These are phyloP conservation scores for Salix caprea DNA, from an alignment of 345 rosid species.

Conservation along the genomic window DNA sequence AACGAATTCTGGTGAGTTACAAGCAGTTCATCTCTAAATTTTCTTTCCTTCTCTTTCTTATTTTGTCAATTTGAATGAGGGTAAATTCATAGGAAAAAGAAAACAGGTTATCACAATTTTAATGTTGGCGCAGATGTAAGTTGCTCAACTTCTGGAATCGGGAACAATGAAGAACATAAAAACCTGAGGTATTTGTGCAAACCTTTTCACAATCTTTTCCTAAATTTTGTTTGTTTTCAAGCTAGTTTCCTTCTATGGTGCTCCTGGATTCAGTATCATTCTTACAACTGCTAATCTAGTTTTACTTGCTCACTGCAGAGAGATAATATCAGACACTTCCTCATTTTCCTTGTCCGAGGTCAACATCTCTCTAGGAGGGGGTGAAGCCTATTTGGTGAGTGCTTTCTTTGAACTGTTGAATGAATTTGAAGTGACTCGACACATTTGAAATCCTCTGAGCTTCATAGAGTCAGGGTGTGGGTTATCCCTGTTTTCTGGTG, in stretches of 20 bases:
- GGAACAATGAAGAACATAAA: conserved; percentile 35
- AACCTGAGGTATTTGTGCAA: conserved; percentile 38
- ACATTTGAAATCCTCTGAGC: too few relatives aligned
- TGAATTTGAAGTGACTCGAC: background rate
- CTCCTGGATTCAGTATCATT: background rate
- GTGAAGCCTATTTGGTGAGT: conserved; percentile 66
- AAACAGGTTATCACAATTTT: background rate
- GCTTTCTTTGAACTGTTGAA: conserved; percentile 11
- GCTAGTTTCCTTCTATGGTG: background rate
- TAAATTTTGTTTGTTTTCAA: background rate
- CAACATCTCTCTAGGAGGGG: conserved; percentile 57
- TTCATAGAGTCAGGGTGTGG: background rate
- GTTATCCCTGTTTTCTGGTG: background rate
- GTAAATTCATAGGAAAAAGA: conserved; percentile 1
- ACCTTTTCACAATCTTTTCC: background rate
- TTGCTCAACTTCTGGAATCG: conserved; percentile 39
- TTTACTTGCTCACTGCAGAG: conserved; percentile 46
- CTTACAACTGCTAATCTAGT: conserved; percentile 14
- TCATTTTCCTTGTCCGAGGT: conserved; percentile 64
- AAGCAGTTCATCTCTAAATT: conserved; percentile 20
- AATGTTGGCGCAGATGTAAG: conserved; percentile 41
- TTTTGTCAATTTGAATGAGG: background rate
- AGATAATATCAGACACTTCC: conserved; percentile 36
- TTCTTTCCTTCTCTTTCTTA: conserved; percentile 9
- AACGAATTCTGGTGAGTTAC: conserved; percentile 44